Base-by-base conservation (phyloP, 306 rosid species). In the Prunus mume region DNA sequence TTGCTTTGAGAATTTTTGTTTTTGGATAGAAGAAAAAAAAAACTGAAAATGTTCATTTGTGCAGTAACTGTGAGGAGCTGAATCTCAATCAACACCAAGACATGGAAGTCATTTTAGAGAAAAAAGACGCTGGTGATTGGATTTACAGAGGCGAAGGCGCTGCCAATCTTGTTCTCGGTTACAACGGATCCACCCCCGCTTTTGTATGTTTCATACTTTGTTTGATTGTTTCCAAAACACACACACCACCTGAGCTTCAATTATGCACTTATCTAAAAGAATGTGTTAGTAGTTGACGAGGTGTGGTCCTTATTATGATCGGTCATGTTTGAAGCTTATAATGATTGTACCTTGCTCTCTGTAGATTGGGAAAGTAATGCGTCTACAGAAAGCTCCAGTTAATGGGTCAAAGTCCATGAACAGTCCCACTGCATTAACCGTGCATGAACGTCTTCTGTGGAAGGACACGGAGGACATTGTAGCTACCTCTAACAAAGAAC, bases 91-190 rank as follows among this genome's bases (percentile, higher is more conserved):
- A 69, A 38, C 28, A 38, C 62, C 30, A 12, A 18, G 66, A 46
- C 54, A 92, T 90, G 97, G 97, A 83, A 84, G 60, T 77, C 61
- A 58, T 74, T 79, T 72, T 92, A 54, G 74, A 75, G 22, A 71
- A 73, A 65, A 74, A 82, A 28, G 90, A 96, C 28, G 93, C 93
- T 32, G 84, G 54, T 80, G 86, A 88, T 49, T 93, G 97, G 97
- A 83, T 78, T 79, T 92, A 92, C 82, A 86, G 91, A 83, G 99
- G 99, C 73, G 99, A 96, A 91, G 99, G 99, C 77, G 97, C 98
- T 77, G 93, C 89, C 27, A 96, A 96, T 86, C 82, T 96, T 52
- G 96, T 93, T 70, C 93, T 96, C 12, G 87, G 93, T 46, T 91
- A 92, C 80, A 65, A 66, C 22, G 96, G 98, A 73, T 89, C 91